Evolutionary conservation across 2,329 filamentous ascomycete genomes (phyloP).

Genomic region (Calonectria pseudoreteaudii): DNA sequence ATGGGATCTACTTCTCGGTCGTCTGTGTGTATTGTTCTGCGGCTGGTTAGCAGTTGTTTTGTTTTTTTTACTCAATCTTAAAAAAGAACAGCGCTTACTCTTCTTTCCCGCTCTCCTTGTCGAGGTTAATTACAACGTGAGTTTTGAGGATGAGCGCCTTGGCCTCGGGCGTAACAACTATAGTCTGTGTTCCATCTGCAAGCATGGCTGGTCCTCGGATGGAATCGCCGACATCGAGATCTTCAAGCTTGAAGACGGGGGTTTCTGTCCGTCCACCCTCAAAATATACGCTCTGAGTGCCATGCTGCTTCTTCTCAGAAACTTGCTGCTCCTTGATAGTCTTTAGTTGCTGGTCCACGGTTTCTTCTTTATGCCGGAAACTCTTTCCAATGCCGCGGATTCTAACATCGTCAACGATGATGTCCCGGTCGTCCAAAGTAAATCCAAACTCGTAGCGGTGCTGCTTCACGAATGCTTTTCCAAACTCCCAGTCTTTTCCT

Average conservation of each 20-base stretch:
- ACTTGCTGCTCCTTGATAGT: slow-evolving; percentile 72
- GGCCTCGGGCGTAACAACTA: slow-evolving; percentile 85
- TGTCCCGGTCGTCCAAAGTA: slow-evolving; percentile 83
- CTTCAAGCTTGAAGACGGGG: slow-evolving; percentile 84
- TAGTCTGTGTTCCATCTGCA: slow-evolving; percentile 90
- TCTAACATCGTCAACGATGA: slow-evolving; percentile 90
- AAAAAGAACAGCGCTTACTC: slow-evolving; percentile 40
- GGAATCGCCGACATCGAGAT: slow-evolving; percentile 77
- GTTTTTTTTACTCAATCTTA: not conserved
- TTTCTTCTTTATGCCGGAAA: slow-evolving; percentile 82
- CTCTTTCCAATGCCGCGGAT: slow-evolving; percentile 91
- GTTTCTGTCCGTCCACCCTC: slow-evolving; percentile 83
- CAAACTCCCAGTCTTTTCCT: slow-evolving; percentile 84
- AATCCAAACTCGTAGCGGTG: slow-evolving; percentile 96
- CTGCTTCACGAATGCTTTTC: slow-evolving; percentile 84
- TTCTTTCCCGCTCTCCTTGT: slow-evolving; percentile 61
- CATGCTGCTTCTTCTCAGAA: slow-evolving; percentile 70
- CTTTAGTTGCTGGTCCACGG: slow-evolving; percentile 85
- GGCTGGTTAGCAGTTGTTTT: not conserved
- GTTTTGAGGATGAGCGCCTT: slow-evolving; percentile 84
- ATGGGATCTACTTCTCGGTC: slow-evolving; percentile 76
- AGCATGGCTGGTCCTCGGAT: slow-evolving; percentile 86
- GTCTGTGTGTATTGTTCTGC: slow-evolving; percentile 2
- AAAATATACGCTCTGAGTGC: slow-evolving; percentile 82
- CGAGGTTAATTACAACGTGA: slow-evolving; percentile 89